Evolutionary conservation across 495 filamentous ascomycete genomes (phyloP), one percentile per base, ranked within the genome.

Genomic region (Podospora fimiseda): DNA sequence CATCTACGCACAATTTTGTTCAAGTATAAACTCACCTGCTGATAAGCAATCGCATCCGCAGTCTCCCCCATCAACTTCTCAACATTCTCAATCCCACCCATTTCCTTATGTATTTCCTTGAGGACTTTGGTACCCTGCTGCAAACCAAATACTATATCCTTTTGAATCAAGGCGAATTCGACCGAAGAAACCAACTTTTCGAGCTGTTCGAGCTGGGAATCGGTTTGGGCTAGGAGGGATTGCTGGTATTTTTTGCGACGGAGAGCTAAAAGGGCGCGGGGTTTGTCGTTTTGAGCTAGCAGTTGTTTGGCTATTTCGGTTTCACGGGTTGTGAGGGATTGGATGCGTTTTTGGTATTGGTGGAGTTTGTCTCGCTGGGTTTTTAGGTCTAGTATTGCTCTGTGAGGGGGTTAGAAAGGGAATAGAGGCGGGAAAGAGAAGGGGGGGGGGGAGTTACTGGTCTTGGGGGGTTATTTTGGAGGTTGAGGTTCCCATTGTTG

Each of bases 161-260:
- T 95, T 74, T 97, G 90, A 27, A 97, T 90, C 9, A 93, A 78
- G 39, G 92, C 86, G 69, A 97, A 97, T 70, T 97, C 92, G 50
- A 97, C 85, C 60, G 85, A 83, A 47, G 80, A 80, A 2, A 86
- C 87, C 40, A 98, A 75, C 57, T 88, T 78, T 70, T 98, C 89
- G 18, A 97, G 73, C 63, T 91, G 85, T 44, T 85, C 89, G 2
- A 98, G 82, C 69, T 97, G 93, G 7, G 78, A 79, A 68, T 97
- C 94, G 6, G 94, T 96, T 68, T 95, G 93, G 44, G 79, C 75
- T 19, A 98, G 81, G 8, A 98, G 79, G 5, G 87, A 83, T 65
- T 96, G 89, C 65, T 98, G 94, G 76, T 95, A 98, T 68, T 97
- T 98, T 70, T 95, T 95, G 48, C 90, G 83, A 41, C 93, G 88